Evolutionary conservation across 371 early-diverging fungal species (phyloP), one percentile per base, ranked within the genome.

Genomic region (Apophysomyces sp.): DNA sequence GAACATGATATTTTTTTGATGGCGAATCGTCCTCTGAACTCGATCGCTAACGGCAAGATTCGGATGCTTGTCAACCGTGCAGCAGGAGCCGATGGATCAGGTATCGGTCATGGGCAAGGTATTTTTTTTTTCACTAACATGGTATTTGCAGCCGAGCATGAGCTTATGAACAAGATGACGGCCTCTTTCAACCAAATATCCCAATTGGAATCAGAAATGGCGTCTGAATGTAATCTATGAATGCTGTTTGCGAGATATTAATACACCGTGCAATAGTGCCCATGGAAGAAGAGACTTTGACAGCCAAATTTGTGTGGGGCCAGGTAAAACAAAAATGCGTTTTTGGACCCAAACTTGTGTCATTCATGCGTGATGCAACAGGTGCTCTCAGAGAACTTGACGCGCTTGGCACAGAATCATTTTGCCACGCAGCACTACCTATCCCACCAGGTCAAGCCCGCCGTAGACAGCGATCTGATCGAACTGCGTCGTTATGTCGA

Each of bases 341-440:
- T 34, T 34, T 34, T 34, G 31, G 16, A 39, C 8, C 32, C 36
- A 11, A 15, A 8, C 6, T 11, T 27, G 12, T 15, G 24, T 52
- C 12, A 37, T 28, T 18, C 9, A 18, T 16, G 5, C 28, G 9
- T 58, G 12, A 36, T 54, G n/a, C 53, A 21, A 39, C 27, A 62
- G 51, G 73, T 76, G 30, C 66, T 92, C 3, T 81, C 89, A 7
- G 86, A 89, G 52, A 91, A 91, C 59, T 57, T 91, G 32, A 61
- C 82, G 2, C 80, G 86, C 9, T 68, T 90, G 34, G 81, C 89
- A 0, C 73, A 85, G 31, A 88, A 90, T 63, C 80, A 82, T 58
- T 89, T 88, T 72, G 89, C 93, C 7, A 84, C 90, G 18, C 76
- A 78, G 41, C 86, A 90, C 68, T 93, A 86, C 71, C 61, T 90